Evolutionary conservation across 2,329 filamentous ascomycete species (phyloP), one percentile per base, ranked within the genome.

Genomic region (Thielaviopsis euricoi): DNA sequence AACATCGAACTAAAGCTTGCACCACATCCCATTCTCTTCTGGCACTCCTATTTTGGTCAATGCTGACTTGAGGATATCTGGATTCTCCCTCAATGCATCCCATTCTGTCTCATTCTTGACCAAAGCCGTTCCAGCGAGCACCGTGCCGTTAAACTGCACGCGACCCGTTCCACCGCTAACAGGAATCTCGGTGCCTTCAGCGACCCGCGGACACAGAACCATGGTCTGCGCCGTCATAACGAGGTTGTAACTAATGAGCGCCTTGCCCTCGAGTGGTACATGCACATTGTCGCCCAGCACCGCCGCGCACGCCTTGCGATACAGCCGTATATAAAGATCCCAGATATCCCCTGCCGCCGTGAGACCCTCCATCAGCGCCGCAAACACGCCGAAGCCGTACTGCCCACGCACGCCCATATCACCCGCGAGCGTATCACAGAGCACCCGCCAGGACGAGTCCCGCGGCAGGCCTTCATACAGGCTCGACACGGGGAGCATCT

Each of bases 401-500:
- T 19, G 50, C 6, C 54, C 57, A 1, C 33, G 29, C 1, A 4
- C 25, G 25, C 57, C 60, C 9, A 58, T 43, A 17, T 60, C 61
- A 3, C 56, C 61, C 2, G 59, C 64, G 2, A 78, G 62, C 15
- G 59, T 61, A 37, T 77, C 73, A 0, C 73, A 74, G 17, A 83
- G 66, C 1, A 81, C 68, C 10, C 63, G 62, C 81, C 81, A 84
- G 0, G 61, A 57, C 1, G 62, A 55, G 0, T 66, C 67, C 6
- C 37, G 23, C 7, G 56, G 40, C 6, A 82, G 63, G 0, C 79
- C 80, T 13, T 76, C 74, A 40, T 70, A 73, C 83, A 88, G 87
- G 19, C 74, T 70, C 7, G 77, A 74, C 0, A 87, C 74, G 0
- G 83, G 83, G 3, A 89, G 68, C n/a, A 88, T 75, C 67, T 89